Evolutionary conservation across 2,329 filamentous ascomycete genomes (phyloP), one percentile per base, ranked within the genome.

Genomic region (Aspergillus caelatus): DNA sequence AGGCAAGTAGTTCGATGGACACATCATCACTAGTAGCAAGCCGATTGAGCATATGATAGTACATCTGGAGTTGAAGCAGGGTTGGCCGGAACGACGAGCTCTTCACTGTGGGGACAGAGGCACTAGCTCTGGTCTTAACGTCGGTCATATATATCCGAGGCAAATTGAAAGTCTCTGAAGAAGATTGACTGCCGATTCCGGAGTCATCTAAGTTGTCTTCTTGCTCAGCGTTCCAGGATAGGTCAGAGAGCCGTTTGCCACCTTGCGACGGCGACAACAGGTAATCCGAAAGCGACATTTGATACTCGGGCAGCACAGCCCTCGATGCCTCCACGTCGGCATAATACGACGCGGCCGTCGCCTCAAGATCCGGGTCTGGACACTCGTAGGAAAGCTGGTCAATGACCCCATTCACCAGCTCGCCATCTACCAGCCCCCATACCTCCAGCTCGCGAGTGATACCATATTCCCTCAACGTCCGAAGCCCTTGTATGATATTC

Each of bases 401-500:
- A 66, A 99, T 96, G 57, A 98, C 82, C 1, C 95, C 95, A 70
- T 92, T 95, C 63, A 98, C 88, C 26, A 97, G 82, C 70, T 96
- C 87, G 1, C 90, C 93, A 62, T 95, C 89, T 2, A 97, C 77
- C 14, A 91, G 80, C 0, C 94, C 95, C 93, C 94, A 97, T 4
- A 98, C 84, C 71, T 93, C 90, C 30, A 94, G 76, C 77, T 94
- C 91, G 21, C 92, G 83, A 2, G 92, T 93, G 62, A 90, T 80
- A 4, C 92, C 91, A 1, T 84, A 89, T 14, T 91, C 86, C 6
- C 89, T 84, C 59, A 94, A 79, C 1, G 89, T 92, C 21, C 91
- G 86, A 57, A 98, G 74, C 0, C 94, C 93, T 72, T 96, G 92
- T 39, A 97, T 90, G 11, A 95, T 84, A 75, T 98, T 98, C 93